phyloP scores from a whole-genome alignment of 345 rosid genomes.

The Melastoma malabathricum region DNA sequence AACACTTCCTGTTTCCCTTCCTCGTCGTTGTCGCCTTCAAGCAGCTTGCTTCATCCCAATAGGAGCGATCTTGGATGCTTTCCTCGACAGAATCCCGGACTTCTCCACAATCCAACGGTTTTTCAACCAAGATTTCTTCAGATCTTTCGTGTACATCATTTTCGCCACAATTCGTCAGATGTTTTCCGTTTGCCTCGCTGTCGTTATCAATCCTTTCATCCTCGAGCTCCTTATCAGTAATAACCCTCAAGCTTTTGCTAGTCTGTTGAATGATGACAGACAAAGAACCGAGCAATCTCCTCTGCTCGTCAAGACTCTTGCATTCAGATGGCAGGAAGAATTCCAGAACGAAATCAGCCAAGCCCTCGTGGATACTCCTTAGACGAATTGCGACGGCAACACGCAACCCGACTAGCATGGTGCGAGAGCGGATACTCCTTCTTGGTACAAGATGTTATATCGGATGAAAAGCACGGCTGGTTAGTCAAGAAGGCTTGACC shows the following conservation, averaged over 20 bases:
- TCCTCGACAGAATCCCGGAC: too few relatives aligned
- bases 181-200: too few relatives aligned
- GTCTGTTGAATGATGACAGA: slow-evolving; percentile 9
- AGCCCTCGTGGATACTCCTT: slow-evolving; percentile 10
- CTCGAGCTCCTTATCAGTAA: slow-evolving; percentile 14
- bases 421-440: slow-evolving; percentile 74
- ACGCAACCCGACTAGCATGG: slow-evolving; percentile 27
- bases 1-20: slow-evolving; percentile 10
- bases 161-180: too few relatives aligned
- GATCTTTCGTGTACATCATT: too few relatives aligned
- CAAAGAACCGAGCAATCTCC: slow-evolving; percentile 8
- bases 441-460: slow-evolving; percentile 49
- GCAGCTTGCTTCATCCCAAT: slow-evolving; percentile 12
- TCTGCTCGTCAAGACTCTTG: slow-evolving; percentile 12
- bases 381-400: slow-evolving; percentile 24
- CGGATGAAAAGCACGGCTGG: slow-evolving; percentile 48
- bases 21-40: slow-evolving; percentile 3
- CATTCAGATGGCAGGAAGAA: slow-evolving; percentile 24
- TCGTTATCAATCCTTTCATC: background rate
- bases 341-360: slow-evolving; percentile 20
- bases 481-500: slow-evolving; percentile 50
- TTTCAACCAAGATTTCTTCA: too few relatives aligned
- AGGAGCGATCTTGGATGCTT: slow-evolving; percentile 1
- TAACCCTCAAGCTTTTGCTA: slow-evolving; percentile 13
- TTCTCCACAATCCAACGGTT: too few relatives aligned